Evolutionary conservation across 176 grass and related monocot genomes (phyloP), one percentile per base, ranked within the genome.

Genomic region (Miscanthus lutarioriparius): DNA sequence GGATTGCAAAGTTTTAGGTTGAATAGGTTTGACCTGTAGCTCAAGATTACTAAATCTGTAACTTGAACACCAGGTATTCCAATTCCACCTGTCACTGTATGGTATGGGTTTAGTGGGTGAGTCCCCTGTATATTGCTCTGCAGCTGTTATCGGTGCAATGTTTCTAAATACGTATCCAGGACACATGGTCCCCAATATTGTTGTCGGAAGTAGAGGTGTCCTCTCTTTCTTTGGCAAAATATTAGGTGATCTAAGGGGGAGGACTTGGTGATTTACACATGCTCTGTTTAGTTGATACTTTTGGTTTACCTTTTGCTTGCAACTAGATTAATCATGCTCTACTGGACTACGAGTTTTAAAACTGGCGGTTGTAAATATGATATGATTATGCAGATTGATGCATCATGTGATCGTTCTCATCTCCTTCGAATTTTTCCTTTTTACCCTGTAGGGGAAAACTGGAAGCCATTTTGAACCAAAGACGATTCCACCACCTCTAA

Each of bases 401-500:
- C 67, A 30, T 54, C 27, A 20, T 69, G 19, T 64, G 72, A 78
- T 62, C 5, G n/a, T 70, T 39, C 59, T 82, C 32, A 73, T n/a
- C 32, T 90, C 22, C 20, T 7, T 58, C 17, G 22, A 25, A 45
- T 79, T 78, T 25, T 11, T 80, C 41, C 85, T n/a, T 69, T 40
- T 41, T 85, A 75, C 77, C 1, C 23, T 92, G 41, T 36, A 96
- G 97, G 97, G 97, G 40, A 94, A 99, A 92, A 96, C 89, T 86
- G 97, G 97, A 88, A 99, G 97, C 82, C 97, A 99, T 89, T 99
- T 96, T 89, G 97, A 99, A 85, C 88, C 89, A 32, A 99, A 96
- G 88, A 85, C 97, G 62, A 91, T 99, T 70, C 93, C 97, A 28
- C 97, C 97, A 56, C 97, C 97, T 58, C 85, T 99, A 83, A 94